Base-by-base conservation (phyloP, 306 rosid genomes). In the Rosa persica region DNA sequence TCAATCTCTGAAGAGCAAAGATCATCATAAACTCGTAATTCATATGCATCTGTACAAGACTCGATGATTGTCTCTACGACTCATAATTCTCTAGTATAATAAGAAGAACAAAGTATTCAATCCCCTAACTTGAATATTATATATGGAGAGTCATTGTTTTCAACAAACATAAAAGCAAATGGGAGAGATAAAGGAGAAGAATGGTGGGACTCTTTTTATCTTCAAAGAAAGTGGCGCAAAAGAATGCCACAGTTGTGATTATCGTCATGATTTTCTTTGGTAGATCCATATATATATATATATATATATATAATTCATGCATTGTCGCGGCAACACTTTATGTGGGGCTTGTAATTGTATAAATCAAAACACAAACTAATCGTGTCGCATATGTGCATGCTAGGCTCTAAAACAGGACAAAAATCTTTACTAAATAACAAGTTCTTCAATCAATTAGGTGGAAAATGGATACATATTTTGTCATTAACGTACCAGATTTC, bases 191-290 rank as follows among this genome's bases (percentile, higher is more conserved):
- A 23, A 4, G 12, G 38, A 48, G 76, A 73, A 55, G 19, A 55
- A 73, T 17, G 79, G 76, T 78, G 73, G 82, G 82, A 23, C 44
- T 17, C 51, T 36, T 30, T 65, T 23, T 9, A 30, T 72, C 52
- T 55, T 64, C 54, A 82, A 82, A 82, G 16, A 44, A 10, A 72
- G 81, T 44, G 75, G 69, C 61, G 66, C 65, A 64, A 66, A 49
- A 72, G 47, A 49, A 52, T 64, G 69, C 65, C 67, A 64, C 66
- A 77, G 76, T 74, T 55, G 65, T 55, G 65, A 82, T 82, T 66
- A 67, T 68, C 64, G 48, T 64, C 39, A 77, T 77, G 78, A 64
- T 76, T 52, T 76, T 71, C 51, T 71, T 69, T 30, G 49, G 54
- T 52, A 23, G 55, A 36, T 20, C 25, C 57, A 13, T 16, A 51